Conservation (phyloP, 1,284 basidiomycete species). For the Puccinia brachypodii region DNA sequence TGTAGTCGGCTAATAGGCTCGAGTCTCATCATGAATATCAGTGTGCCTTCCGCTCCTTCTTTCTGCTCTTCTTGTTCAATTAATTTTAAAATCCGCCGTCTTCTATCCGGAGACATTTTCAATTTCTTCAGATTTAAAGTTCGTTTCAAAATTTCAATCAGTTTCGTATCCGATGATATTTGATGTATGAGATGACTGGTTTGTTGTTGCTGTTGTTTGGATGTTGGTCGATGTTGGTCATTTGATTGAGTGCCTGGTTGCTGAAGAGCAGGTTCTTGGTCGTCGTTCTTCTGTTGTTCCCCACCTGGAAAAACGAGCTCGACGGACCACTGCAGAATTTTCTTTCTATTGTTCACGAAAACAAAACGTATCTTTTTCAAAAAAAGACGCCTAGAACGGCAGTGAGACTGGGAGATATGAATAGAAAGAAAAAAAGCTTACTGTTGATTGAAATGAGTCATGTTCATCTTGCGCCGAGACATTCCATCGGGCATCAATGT, state of each 20-base stretch:
- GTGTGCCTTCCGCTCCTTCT: neutral
- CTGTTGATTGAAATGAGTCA: conserved; percentile 31
- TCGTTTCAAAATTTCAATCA: conserved; percentile 27
- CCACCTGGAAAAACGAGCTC: conserved; percentile 25
- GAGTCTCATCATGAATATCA: neutral
- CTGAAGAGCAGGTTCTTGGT: neutral
- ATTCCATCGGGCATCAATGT: conserved; percentile 39
- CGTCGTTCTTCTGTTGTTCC: neutral
- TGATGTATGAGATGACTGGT: conserved; percentile 30
- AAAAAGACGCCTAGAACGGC: neutral
- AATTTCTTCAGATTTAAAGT: conserved; percentile 29
- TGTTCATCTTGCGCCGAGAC: conserved; percentile 26
- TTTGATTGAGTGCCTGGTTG: neutral
- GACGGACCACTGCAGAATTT: conserved; percentile 29
- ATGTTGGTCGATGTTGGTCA: no score
- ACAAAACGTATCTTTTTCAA: neutral
- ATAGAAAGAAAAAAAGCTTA: neutral
- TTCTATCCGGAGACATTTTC: conserved; percentile 7
- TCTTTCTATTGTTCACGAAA: conserved; percentile 3
- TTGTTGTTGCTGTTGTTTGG: no score
- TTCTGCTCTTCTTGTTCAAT: neutral
- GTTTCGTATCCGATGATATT: conserved; percentile 13
- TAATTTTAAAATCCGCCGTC: neutral
- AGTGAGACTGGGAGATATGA: neutral
- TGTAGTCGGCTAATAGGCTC: neutral